A percentile compares a stretch with the other conserved stretches of the same genome.
Conservation (phyloP, 2,329 filamentous ascomycete species). For the Ophiosphaerella herpotricha region DNA sequence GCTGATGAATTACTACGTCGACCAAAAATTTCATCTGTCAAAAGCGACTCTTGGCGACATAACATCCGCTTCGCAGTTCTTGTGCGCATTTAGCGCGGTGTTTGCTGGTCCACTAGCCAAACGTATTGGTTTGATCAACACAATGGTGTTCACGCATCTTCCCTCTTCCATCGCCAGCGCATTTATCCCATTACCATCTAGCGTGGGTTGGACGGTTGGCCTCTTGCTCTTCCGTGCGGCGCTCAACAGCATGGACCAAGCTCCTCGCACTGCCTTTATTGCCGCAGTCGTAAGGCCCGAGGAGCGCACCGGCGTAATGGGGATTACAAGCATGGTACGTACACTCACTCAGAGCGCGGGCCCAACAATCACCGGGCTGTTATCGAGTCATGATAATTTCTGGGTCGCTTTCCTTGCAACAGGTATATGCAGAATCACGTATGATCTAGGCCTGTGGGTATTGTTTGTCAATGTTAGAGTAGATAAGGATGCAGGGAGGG, state of each 20-base stretch:
- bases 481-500: constrained; percentile 17
- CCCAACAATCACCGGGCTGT: constrained; percentile 45
- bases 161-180: constrained; percentile 64
- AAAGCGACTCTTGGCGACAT: constrained; percentile 65
- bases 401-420: constrained; percentile 47
- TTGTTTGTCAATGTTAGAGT: constrained; percentile 46
- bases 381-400: constrained; percentile 41
- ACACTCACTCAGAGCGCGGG: constrained; percentile 61
- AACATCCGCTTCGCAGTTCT: constrained; percentile 53
- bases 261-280: constrained; percentile 68
- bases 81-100: constrained; percentile 59
- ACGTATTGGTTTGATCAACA: constrained; percentile 65
- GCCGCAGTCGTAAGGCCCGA: constrained; percentile 67
- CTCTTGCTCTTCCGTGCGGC: constrained; percentile 65
- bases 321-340: constrained; percentile 65
- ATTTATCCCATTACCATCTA: constrained; percentile 60
- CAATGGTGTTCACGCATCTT: constrained; percentile 55
- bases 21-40: constrained; percentile 40
- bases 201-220: constrained; percentile 57
- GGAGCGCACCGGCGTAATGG: constrained; percentile 72
- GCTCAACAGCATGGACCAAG: constrained; percentile 72
- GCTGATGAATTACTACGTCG: constrained; percentile 45
- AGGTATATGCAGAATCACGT: constrained; percentile 40
- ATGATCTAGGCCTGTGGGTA: constrained; percentile 46
- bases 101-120: constrained; percentile 64